Percentiles rank a stretch among this genome's conserved stretches.
Evolutionary conservation across 164 flowering plant genomes (phyloP).

Genomic region (Protea cynaroides): DNA sequence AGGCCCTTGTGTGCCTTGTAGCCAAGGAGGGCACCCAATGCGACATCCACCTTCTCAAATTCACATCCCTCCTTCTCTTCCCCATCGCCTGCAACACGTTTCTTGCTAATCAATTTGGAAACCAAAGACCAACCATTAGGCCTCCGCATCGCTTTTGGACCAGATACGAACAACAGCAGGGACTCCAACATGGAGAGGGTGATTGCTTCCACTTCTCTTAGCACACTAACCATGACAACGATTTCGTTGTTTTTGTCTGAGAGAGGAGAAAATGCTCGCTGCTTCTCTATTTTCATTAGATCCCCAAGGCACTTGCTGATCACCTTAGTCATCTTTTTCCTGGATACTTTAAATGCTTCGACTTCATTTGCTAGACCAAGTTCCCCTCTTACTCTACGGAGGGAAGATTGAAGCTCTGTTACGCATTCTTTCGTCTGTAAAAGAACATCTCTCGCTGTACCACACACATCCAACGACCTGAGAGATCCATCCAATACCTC

Average conservation of each 20-base stretch:
- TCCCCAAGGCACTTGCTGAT: neutral
- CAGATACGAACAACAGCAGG: neutral
- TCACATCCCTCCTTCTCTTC: neutral
- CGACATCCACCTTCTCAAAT: neutral
- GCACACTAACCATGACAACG: neutral
- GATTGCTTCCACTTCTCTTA: neutral
- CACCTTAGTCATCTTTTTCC: neutral
- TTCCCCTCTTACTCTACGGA: constrained; percentile 12
- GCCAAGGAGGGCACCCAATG: neutral
- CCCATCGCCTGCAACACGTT: neutral
- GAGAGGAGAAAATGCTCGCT: neutral
- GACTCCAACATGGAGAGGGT: neutral
- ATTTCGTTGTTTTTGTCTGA: neutral
- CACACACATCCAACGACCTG: constrained; percentile 25
- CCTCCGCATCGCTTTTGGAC: neutral
- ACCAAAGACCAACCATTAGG: neutral
- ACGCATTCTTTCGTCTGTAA: constrained; percentile 14
- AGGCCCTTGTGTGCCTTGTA: neutral
- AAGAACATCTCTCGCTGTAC: constrained; percentile 14
- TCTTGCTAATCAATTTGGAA: neutral
- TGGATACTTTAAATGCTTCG: neutral
- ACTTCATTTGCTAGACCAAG: neutral
- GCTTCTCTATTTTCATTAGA: neutral
- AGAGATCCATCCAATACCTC: constrained; percentile 31
- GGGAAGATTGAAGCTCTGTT: constrained; percentile 20